phyloP scores from a whole-genome alignment of 2,329 filamentous ascomycete species.

The Penicillium psychrosexuale region DNA sequence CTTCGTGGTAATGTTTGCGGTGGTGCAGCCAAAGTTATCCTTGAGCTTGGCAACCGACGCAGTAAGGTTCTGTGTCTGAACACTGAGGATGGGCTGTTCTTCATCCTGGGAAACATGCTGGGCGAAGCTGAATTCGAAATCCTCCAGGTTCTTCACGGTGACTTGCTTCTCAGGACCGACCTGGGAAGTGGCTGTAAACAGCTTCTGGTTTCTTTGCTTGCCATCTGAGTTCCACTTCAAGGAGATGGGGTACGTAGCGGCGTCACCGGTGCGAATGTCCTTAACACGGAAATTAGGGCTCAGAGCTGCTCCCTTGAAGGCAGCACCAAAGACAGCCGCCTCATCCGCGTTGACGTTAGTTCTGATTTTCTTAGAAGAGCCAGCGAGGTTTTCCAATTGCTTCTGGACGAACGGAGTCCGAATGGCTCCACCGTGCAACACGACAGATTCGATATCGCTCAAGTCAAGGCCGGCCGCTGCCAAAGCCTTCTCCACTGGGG shows the following conservation, averaged over 20 bases:
- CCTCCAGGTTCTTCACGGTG: constrained; percentile 74
- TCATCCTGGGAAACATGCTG: constrained; percentile 56
- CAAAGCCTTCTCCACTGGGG: constrained; percentile 71
- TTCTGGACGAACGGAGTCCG: constrained; percentile 94
- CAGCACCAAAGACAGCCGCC: constrained; percentile 91
- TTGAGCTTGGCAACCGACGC: constrained; percentile 74
- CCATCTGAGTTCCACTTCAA: constrained; percentile 72
- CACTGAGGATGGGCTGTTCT: constrained; percentile 57
- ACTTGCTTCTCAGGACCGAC: constrained; percentile 79
- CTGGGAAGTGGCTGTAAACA: constrained; percentile 76
- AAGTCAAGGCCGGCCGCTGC: constrained; percentile 69
- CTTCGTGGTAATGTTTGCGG: constrained; percentile 75
- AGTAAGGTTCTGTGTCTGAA: constrained; percentile 83
- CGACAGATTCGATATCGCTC: constrained; percentile 78
- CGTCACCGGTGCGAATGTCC: constrained; percentile 84
- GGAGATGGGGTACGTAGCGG: constrained; percentile 67
- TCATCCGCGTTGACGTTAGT: constrained; percentile 97
- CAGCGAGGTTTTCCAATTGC: constrained; percentile 72
- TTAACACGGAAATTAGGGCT: constrained; percentile 97
- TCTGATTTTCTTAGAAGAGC: constrained; percentile 73
- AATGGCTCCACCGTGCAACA: constrained; percentile 85
- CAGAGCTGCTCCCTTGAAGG: constrained; percentile 86
- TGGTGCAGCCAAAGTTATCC: constrained; percentile 72
- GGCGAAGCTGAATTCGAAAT: constrained; percentile 77
- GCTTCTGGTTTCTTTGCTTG: constrained; percentile 72